Evolutionary conservation across 2,329 filamentous ascomycete genomes (phyloP), one percentile per base, ranked within the genome.

Genomic region (Talaromyces sp.): DNA sequence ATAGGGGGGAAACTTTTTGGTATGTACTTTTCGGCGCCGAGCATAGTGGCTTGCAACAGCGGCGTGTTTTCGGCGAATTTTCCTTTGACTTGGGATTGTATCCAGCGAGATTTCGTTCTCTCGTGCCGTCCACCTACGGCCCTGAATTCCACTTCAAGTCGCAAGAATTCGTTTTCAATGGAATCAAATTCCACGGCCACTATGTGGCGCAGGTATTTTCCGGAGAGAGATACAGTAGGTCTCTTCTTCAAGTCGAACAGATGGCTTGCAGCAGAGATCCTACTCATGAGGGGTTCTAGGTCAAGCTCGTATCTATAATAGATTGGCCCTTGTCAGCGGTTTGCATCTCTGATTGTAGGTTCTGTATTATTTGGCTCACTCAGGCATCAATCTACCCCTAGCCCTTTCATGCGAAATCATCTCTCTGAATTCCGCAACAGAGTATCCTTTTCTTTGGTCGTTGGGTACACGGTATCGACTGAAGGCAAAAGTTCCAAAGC

Each of bases 141-240:
- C 5, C 66, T 60, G 64, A 75, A 76, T 35, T 72, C 70, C 4
- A 70, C 70, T 60, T 79, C 77, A 11, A 79, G 65, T 13, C 74
- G 73, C 24, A 79, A 69, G 26, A 69, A 64, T 4, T 64, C 67
- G 31, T 70, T 66, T 17, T 69, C 63, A 5, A 61, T 58, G 3
- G 67, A 70, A 14, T 67, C 29, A 29, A 79, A 78, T 51, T 79
- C 76, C 54, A 80, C 76, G 41, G 71, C 75, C 2, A 75, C 75
- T 2, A 75, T 74, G 61, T 75, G 77, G 2, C 66, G 66, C 8
- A 69, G 8, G 67, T 64, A 9, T 65, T 55, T 55, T 65, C 58
- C 19, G 73, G 63, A 7, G 66, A 52, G 14, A 46, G 26, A 69
- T 51, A 41, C 38, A 17, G 64, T 60, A 38, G 64, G 64, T 46